phyloP scores from a whole-genome alignment of 2,329 filamentous ascomycete genomes.

The Paecilomyces niveus region DNA sequence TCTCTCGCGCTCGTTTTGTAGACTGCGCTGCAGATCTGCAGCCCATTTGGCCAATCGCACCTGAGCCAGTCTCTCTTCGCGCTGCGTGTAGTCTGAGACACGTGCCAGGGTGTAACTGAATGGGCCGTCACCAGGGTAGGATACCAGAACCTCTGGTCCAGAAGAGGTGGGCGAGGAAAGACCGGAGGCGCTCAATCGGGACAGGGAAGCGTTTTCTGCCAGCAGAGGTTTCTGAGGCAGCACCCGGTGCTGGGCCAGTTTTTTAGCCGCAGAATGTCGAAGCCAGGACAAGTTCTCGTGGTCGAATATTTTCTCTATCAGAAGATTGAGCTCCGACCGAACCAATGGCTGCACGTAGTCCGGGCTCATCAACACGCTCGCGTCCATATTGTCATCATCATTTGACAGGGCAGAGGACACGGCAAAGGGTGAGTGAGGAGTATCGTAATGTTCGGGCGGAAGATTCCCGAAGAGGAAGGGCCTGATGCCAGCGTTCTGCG shows the following conservation, averaged over 20 bases:
- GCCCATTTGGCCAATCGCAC: slow-evolving; percentile 78
- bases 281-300: slow-evolving; percentile 72
- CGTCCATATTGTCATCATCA: slow-evolving; percentile 82
- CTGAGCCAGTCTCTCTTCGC: slow-evolving; percentile 56
- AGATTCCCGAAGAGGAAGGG: slow-evolving; percentile 59
- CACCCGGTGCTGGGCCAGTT: slow-evolving; percentile 66
- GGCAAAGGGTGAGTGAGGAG: slow-evolving; percentile 55
- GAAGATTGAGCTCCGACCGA: slow-evolving; percentile 61
- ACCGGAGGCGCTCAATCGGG: slow-evolving; percentile 26
- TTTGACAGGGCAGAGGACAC: slow-evolving; percentile 66
- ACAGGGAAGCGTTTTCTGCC: slow-evolving; percentile 20
- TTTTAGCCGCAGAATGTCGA: slow-evolving; percentile 73
- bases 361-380: slow-evolving; percentile 84
- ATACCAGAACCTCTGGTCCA: slow-evolving; percentile 20
- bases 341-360: slow-evolving; percentile 79
- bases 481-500: slow-evolving; percentile 45
- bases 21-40: slow-evolving; percentile 66
- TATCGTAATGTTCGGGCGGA: slow-evolving; percentile 11
- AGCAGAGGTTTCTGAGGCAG: not conserved
- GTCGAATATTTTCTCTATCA: slow-evolving; percentile 72
- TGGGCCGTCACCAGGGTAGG: slow-evolving; percentile 19
- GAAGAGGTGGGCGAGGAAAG: slow-evolving; percentile 17
- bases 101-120: slow-evolving; percentile 55
- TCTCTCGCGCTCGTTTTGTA: slow-evolving; percentile 64
- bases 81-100: slow-evolving; percentile 52